Evolutionary conservation across 2,329 filamentous ascomycete species (phyloP).

Genomic region (Hypocrella siamensis): DNA sequence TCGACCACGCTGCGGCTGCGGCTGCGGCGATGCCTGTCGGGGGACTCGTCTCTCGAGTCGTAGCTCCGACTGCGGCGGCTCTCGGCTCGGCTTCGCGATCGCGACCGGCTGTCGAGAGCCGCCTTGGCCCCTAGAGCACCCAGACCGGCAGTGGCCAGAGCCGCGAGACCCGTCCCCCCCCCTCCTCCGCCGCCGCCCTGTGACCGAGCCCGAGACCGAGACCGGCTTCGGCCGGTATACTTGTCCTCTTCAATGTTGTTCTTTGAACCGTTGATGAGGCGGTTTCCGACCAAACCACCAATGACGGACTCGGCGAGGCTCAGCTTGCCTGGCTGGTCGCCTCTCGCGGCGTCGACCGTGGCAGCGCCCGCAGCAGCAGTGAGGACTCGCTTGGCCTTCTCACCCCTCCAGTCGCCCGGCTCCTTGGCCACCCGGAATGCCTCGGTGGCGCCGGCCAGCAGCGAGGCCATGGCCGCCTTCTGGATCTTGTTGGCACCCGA

Average conservation of each 20-base stretch:
- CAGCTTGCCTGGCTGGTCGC: constrained; percentile 63
- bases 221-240: constrained; percentile 48
- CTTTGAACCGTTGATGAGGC: constrained; percentile 66
- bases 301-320: constrained; percentile 77
- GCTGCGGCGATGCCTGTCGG: constrained; percentile 27
- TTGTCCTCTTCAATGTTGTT: constrained; percentile 48
- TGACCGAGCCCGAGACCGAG: constrained; percentile 50
- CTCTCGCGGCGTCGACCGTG: constrained; percentile 64
- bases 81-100: constrained; percentile 34
- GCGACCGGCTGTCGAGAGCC: constrained; percentile 32
- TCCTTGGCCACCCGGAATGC: constrained; percentile 84
- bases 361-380: constrained; percentile 79
- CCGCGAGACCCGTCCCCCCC: constrained; percentile 38
- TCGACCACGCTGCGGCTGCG: constrained; percentile 53
- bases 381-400: constrained; percentile 80
- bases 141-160: constrained; percentile 45
- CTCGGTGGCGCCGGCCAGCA: constrained; percentile 80
- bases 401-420: constrained; percentile 76
- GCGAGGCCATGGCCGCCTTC: constrained; percentile 79
- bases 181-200: constrained; percentile 25
- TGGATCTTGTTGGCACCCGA: constrained; percentile 46
- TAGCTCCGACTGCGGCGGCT: constrained; percentile 27
- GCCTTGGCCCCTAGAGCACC: constrained; percentile 48
- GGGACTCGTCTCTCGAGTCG: constrained; percentile 26
- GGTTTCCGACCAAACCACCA: constrained; percentile 74